Evolutionary conservation across 192 early-diverging fungal species (phyloP), one percentile per base, ranked within the genome.

Genomic region (Oehlia diaphana): DNA sequence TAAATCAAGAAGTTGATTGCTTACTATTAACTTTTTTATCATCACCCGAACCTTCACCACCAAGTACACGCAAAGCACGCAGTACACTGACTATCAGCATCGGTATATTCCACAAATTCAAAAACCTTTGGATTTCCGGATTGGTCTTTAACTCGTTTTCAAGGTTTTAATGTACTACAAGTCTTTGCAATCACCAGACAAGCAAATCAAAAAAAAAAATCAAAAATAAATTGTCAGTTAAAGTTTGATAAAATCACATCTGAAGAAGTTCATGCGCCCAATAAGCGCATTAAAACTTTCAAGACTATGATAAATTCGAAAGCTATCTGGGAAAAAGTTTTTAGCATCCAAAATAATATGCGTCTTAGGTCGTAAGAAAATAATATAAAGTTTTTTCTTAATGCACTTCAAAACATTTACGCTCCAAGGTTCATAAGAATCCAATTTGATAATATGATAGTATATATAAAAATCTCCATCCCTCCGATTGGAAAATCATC

Each of bases 81-180:
- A 92, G 71, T 6, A 93, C 83, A 67, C 88, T 26, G 26, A 0
- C 26, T 86, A 47, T 92, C 91, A 12, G 91, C 83, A 69, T 92
- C 82, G 4, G 85, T 88, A 82, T 92, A 95, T 63, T 91, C 89
- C 65, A 89, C 91, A 81, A 95, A 94, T 7, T 92, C 93, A 84
- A 93, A 94, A 0, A 84, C 88, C 68, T 92, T 94, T 2, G 89
- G 90, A 26, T 88, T 89, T 12, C 92, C 92, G 10, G 84, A 58
- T 39, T 83, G 80, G 76, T 94, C 92, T 72, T 84, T 87, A 19
- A 93, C 86, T 35, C 93, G 88, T 79, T 92, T 92, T 92, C 93
- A 95, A 37, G 84, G 85, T 47, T 82, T 66, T 16, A 95, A 77
- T 10, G 83, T 79, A 37, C 93, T 93, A 65, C 92, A 94, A n/a